Evolutionary conservation across 768 basidiomycete species (phyloP).

Genomic region (Trametes gibbosa): DNA sequence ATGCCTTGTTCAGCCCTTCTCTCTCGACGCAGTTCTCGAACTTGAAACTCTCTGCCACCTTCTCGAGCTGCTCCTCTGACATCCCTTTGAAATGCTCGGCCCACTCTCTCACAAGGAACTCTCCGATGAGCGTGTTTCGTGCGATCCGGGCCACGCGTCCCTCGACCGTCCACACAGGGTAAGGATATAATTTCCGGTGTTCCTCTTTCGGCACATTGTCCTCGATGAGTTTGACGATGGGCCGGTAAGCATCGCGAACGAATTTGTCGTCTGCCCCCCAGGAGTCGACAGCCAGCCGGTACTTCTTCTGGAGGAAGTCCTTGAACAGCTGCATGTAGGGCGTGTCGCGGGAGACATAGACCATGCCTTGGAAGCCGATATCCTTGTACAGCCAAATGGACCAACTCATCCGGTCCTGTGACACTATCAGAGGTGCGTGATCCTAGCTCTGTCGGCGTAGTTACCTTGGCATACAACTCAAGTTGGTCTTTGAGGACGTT

Average conservation of each 20-base stretch:
- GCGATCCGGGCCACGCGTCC: conserved; percentile 55
- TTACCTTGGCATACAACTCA: conserved; percentile 61
- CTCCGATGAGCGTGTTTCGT: conserved; percentile 63
- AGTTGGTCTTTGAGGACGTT: conserved; percentile 73
- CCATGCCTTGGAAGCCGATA: conserved; percentile 85
- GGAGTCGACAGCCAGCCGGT: conserved; percentile 71
- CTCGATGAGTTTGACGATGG: conserved; percentile 61
- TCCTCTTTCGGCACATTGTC: conserved; percentile 45
- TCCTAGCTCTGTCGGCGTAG: neutral
- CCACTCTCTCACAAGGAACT: conserved; percentile 71
- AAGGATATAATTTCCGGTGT: conserved; percentile 54
- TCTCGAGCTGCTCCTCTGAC: conserved; percentile 59
- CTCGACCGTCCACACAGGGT: conserved; percentile 61
- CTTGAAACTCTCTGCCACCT: conserved; percentile 68
- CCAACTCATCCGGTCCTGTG: conserved; percentile 57
- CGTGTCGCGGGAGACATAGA: conserved; percentile 64
- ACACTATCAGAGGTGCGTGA: neutral
- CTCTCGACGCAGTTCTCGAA: conserved; percentile 67
- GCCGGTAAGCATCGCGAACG: conserved; percentile 61
- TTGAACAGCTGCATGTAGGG: conserved; percentile 70
- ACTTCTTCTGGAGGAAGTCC: conserved; percentile 74
- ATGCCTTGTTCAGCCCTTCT: conserved; percentile 45
- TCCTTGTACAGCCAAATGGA: conserved; percentile 89
- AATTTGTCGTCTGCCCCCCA: conserved; percentile 70
- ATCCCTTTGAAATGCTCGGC: conserved; percentile 65